These are phyloP conservation scores for Puccinia coronata DNA, from an alignment of 1,284 basidiomycete species.

Conservation along the genomic window DNA sequence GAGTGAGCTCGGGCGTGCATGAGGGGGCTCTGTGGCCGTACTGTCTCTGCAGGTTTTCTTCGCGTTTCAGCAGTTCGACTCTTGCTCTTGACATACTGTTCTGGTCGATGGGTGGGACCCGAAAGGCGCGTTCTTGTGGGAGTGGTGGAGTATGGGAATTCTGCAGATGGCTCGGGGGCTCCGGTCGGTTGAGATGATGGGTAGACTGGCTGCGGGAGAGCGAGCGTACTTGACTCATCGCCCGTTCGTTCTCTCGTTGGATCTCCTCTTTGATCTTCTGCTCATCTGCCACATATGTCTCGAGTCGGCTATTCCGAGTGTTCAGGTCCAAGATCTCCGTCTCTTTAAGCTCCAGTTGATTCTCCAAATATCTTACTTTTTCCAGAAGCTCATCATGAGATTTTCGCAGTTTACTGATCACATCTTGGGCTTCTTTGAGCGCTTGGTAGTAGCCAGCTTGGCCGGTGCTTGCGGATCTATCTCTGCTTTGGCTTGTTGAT, in stretches of 20 bases:
- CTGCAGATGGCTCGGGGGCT: neutral
- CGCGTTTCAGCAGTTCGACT: conserved; percentile 13
- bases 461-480: neutral
- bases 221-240: neutral
- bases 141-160: neutral
- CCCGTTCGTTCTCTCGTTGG: conserved; percentile 16
- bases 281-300: conserved; percentile 22
- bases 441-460: conserved; percentile 33
- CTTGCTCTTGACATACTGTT: neutral
- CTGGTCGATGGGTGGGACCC: neutral
- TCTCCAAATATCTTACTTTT: conserved; percentile 24
- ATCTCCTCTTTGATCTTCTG: conserved; percentile 26
- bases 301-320: conserved; percentile 25
- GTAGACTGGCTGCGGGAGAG: conserved; percentile 3
- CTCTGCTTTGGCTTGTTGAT: neutral
- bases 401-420: conserved; percentile 33
- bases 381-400: conserved; percentile 35
- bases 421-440: conserved; percentile 39
- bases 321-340: conserved; percentile 23
- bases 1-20: neutral
- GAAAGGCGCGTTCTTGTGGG: neutral
- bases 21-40: neutral
- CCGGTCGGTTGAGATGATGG: neutral
- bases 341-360: conserved; percentile 24
- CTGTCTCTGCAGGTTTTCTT: conserved; percentile 11